These are phyloP conservation scores for Penicillium sp. DNA, from an alignment of 2,329 filamentous ascomycete species.

Conservation along the genomic window DNA sequence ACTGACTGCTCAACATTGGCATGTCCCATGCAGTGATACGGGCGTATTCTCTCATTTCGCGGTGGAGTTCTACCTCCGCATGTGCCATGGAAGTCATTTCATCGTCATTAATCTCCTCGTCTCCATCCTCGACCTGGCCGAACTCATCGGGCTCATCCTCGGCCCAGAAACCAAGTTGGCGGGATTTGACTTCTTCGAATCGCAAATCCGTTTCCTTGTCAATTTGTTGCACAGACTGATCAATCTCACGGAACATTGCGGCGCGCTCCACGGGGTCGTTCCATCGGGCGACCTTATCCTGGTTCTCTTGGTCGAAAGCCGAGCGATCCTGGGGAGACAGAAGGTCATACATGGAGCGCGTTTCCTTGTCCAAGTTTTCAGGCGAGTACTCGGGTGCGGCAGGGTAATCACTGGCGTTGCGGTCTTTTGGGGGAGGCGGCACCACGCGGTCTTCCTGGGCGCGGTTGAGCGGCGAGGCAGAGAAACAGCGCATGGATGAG, in stretches of 20 bases:
- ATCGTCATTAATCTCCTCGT: constrained; percentile 66
- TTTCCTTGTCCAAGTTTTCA: constrained; percentile 33
- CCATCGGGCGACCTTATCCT: constrained; percentile 38
- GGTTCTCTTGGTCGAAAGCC: constrained; percentile 39
- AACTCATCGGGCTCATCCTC: constrained; percentile 49
- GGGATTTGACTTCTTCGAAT: constrained; percentile 30
- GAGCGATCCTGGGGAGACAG: constrained; percentile 39
- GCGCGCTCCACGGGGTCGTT: constrained; percentile 35
- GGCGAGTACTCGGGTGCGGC: constrained; percentile 39
- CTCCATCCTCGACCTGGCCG: constrained; percentile 51
- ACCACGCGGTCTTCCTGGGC: constrained; percentile 36
- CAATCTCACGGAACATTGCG: constrained; percentile 33
- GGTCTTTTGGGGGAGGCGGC: constrained; percentile 30
- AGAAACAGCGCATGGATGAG: constrained; percentile 34
- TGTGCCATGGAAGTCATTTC: constrained; percentile 84
- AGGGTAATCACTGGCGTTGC: constrained; percentile 30
- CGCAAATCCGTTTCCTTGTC: constrained; percentile 33
- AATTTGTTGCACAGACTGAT: constrained; percentile 32
- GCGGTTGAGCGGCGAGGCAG: constrained; percentile 34
- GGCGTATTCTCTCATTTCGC: constrained; percentile 86
- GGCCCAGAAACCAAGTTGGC: constrained; percentile 43
- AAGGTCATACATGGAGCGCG: constrained; percentile 42
- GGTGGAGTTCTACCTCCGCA: constrained; percentile 80
- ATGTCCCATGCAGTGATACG: constrained; percentile 92
- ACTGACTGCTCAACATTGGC: constrained; percentile 81